phyloP scores from a whole-genome alignment of 768 basidiomycete species.

The Tylopilus subfusipes region DNA sequence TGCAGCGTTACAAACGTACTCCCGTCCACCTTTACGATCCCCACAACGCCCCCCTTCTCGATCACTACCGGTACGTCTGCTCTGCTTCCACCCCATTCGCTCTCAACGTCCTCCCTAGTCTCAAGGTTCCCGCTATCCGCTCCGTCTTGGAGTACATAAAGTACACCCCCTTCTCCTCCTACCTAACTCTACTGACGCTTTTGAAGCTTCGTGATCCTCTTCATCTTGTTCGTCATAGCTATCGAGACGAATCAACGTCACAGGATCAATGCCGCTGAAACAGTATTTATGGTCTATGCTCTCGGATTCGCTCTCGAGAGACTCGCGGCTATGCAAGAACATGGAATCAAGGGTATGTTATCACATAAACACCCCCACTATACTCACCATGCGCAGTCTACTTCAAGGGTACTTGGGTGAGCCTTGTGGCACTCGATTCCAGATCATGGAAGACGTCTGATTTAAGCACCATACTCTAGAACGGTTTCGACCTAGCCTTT shows the following conservation, averaged over 20 bases:
- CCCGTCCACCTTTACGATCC: slow-evolving; percentile 95
- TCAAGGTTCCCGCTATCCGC: slow-evolving; percentile 92
- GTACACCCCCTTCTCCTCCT: slow-evolving; percentile 36
- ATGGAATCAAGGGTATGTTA: slow-evolving; percentile 75
- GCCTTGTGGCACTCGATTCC: slow-evolving; percentile 8
- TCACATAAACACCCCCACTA: background rate
- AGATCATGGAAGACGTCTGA: slow-evolving; percentile 15
- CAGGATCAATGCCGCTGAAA: slow-evolving; percentile 62
- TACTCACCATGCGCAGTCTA: slow-evolving; percentile 48
- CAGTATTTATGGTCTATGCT: slow-evolving; percentile 72
- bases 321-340: slow-evolving; percentile 92
- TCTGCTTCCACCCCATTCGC: background rate
- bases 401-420: slow-evolving; percentile 82
- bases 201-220: slow-evolving; percentile 68
- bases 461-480: slow-evolving; percentile 40
- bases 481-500: slow-evolving; percentile 92
- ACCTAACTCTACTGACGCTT: background rate
- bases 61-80: slow-evolving; percentile 79
- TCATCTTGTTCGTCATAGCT: slow-evolving; percentile 73
- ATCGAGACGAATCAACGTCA: slow-evolving; percentile 69
- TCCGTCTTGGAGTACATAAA: slow-evolving; percentile 87
- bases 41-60: slow-evolving; percentile 87
- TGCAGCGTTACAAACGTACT: slow-evolving; percentile 86
- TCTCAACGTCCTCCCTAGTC: slow-evolving; percentile 37
- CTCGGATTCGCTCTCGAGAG: slow-evolving; percentile 90